Base-by-base conservation (phyloP, 495 filamentous ascomycete genomes). In the Penicillium silybi region DNA sequence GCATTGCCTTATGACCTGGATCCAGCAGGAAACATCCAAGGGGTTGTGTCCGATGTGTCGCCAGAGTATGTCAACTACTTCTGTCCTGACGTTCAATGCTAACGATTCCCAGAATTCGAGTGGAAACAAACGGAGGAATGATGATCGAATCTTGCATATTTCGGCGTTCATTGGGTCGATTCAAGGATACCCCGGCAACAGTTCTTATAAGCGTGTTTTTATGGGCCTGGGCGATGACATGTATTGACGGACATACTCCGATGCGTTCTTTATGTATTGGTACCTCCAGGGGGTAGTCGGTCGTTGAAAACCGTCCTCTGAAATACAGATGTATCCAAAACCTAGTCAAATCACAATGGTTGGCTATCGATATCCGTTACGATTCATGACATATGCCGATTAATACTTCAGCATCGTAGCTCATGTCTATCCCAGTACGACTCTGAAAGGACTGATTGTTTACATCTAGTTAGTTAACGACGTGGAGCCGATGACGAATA, bases 41-140 rank as follows among this genome's bases (percentile, higher is more conserved):
- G 93, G 91, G 15, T 83, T 95, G 41, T 99, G 93, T 69, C 93
- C 93, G 15, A 97, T 99, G 95, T 99, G 93, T 63, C 81, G 93
- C 45, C 93, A 97, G 69, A 92, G 90, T 93, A 79, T 70, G 85
- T 29, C 7, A 19, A 29, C 25, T 37, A 32, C 32, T 44, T 38
- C 42, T 61, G 20, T 53, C 17, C 41, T 39, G 11, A 27, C 11
- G 10, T 43, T 25, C 62, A 25, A 6, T 37, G 19, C 47, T 72
- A 63, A 72, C 19, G 9, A n/a, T 18, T 57, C 45, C 17, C 56
- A 88, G 85, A 82, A 63, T 89, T 89, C 58, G 86, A 88, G 64
- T 88, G 85, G 84, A 81, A 80, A 46, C 63, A 72, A 54, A 71
- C 62, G 41, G 70, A 71, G 17, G 69, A 75, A 60, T 72, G 65